These are phyloP conservation scores for Globisporangium heterothallicum DNA, from an alignment of 352 stramenopile species.

Conservation along the genomic window DNA sequence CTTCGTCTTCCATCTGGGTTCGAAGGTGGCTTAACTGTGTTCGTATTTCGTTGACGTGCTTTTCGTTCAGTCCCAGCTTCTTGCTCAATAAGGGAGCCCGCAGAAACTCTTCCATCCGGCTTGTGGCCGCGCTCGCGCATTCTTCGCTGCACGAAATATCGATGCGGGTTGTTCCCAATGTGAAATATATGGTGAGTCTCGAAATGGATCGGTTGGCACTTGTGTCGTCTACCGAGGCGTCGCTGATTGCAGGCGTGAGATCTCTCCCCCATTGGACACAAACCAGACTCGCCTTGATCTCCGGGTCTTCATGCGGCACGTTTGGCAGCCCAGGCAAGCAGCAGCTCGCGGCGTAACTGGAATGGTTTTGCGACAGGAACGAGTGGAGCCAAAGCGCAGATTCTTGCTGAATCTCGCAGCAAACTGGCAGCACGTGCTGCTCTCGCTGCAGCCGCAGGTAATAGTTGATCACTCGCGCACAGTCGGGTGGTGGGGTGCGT, in stretches of 20 bases:
- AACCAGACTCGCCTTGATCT: conserved; percentile 55
- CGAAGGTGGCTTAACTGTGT: conserved; percentile 35
- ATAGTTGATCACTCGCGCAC: conserved; percentile 44
- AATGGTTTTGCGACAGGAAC: conserved; percentile 58
- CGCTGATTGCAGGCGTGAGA: conserved; percentile 38
- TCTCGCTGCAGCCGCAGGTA: conserved; percentile 50
- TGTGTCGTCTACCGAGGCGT: neutral
- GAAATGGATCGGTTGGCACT: neutral
- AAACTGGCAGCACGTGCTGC: conserved; percentile 33
- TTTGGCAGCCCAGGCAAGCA: conserved; percentile 40
- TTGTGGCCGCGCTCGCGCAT: conserved; percentile 15
- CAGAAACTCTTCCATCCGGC: conserved; percentile 42
- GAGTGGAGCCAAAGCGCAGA: conserved; percentile 33
- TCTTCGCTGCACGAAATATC: conserved; percentile 19
- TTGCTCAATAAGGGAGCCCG: conserved; percentile 50
- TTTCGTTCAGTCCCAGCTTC: conserved; percentile 23
- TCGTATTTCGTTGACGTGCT: conserved; percentile 24
- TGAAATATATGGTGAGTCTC: conserved; percentile 50
- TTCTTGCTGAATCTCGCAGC: conserved; percentile 28
- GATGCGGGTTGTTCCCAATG: conserved; percentile 42
- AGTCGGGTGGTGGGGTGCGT: conserved; percentile 8
- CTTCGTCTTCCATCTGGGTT: conserved; percentile 58
- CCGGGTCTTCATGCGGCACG: conserved; percentile 40
- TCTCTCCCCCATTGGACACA: conserved; percentile 56
- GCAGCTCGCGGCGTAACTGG: conserved; percentile 42